Evolutionary conservation across 2,329 filamentous ascomycete genomes (phyloP).

Genomic region (Pseudogymnoascus sp.): DNA sequence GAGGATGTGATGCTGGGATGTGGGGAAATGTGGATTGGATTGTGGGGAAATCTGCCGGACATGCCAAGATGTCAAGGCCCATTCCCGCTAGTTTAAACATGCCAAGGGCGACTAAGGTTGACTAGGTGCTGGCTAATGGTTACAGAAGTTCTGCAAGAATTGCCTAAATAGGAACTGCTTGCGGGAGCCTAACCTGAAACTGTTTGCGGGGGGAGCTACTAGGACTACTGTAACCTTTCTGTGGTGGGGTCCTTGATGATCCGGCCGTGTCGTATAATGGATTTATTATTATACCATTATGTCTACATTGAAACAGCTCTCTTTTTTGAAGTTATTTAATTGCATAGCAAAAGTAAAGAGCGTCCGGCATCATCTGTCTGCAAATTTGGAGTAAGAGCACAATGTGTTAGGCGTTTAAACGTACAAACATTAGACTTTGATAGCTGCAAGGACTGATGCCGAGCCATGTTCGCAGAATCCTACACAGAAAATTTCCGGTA

Average conservation of each 20-base stretch:
- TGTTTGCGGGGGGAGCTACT: neutral
- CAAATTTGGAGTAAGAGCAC: neutral
- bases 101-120: neutral
- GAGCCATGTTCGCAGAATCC: neutral
- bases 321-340: neutral
- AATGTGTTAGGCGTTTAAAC: neutral
- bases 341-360: neutral
- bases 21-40: neutral
- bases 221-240: neutral
- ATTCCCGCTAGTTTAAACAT: neutral
- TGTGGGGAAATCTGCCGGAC: constrained; percentile 1
- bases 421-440: neutral
- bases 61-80: neutral
- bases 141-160: constrained; percentile 1
- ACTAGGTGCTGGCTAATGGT: neutral
- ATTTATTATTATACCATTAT: neutral
- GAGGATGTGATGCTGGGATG: neutral
- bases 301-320: neutral
- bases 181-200: neutral
- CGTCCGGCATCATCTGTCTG: neutral
- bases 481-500: neutral
- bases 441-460: neutral
- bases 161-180: constrained; percentile 7
- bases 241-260: neutral
- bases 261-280: neutral